Base-by-base conservation (phyloP, 2,329 filamentous ascomycete species). In the Colletotrichum trifolii region DNA sequence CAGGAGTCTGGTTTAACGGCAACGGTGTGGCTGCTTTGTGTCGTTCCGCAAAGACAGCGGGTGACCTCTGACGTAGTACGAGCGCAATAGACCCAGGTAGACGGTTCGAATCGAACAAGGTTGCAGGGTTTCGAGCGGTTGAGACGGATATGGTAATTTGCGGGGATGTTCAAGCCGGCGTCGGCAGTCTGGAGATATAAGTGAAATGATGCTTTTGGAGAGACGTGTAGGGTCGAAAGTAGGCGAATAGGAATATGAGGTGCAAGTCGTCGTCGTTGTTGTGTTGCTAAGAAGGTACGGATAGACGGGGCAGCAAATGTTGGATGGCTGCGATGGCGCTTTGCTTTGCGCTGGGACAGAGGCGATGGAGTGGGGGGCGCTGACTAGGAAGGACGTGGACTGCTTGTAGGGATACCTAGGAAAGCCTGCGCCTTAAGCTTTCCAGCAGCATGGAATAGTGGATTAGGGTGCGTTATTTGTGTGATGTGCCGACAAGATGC, bases 381-480 rank as follows among this genome's bases (percentile, higher is more conserved):
- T 13, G 34, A 59, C 45, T 61, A 45, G 56, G 57, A 50, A 15
- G 52, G 36, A 46, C 10, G 25, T n/a, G 15, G 43, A n/a, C 25
- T 35, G n/a, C 34, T n/a, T 52, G 17, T 17, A n/a, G 36, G 13
- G n/a, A 17, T 42, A 7, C 38, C n/a, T 49, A 38, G 56, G 43
- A 60, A 49, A 39, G 36, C 17, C 48, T 60, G 57, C 46, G 43
- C 62, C 62, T 53, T 65, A 65, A 65, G 52, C 62, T 65, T 62
- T 57, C 58, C 12, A 48, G 43, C 62, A 42, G 62, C 38, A 50
- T 42, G 34, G 49, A 46, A 61, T 39, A 58, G 52, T 65, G 62
- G 58, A 52, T 52, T 13, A 52, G 46, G 43, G 58, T 65, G 62
- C 47, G 62, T 62, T 62, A 57, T 65, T 61, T 62, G 58, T 56